Percentiles rank a stretch among this genome's conserved stretches.
phyloP scores from a whole-genome alignment of 2,329 filamentous ascomycete genomes.

The Zymoseptoria pseudotritici region DNA sequence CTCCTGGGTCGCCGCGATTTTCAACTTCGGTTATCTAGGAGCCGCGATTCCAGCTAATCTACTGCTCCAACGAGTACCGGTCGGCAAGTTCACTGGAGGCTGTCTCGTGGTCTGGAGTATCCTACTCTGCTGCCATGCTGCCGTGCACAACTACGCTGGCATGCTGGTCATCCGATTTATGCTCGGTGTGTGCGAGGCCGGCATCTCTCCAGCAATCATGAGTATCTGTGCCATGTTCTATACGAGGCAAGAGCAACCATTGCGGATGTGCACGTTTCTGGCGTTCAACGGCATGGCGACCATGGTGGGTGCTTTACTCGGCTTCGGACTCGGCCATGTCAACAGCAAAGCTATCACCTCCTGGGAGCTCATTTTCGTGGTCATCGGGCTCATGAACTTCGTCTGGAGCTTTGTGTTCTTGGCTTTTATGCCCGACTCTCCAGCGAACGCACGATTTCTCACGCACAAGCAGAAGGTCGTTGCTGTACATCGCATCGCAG shows the following conservation, averaged over 20 bases:
- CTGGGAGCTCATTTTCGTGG: constrained; percentile 29
- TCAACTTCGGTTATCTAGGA: constrained; percentile 40
- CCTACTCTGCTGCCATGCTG: constrained; percentile 28
- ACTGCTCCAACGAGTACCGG: constrained; percentile 13
- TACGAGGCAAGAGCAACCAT: constrained; percentile 27
- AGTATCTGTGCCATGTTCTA: constrained; percentile 35
- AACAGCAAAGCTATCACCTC: constrained; percentile 15
- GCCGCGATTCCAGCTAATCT: constrained; percentile 36
- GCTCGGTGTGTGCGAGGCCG: constrained; percentile 30
- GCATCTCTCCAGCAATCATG: constrained; percentile 33
- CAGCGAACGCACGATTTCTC: constrained; percentile 46
- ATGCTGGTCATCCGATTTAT: constrained; percentile 32
- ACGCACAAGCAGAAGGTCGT: constrained; percentile 46
- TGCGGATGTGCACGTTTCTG: constrained; percentile 16
- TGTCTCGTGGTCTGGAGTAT: constrained; percentile 28
- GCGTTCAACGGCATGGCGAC: constrained; percentile 14
- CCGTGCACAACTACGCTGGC: constrained; percentile 28
- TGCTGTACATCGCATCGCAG: constrained; percentile 31
- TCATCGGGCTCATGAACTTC: constrained; percentile 9
- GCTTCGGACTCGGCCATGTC: constrained; percentile 22
- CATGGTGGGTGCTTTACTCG: constrained; percentile 20
- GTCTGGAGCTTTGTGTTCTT: neutral
- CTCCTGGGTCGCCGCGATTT: constrained; percentile 36
- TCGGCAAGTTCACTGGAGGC: constrained; percentile 12
- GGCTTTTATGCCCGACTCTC: constrained; percentile 42